Evolutionary conservation across 371 early-diverging fungal species (phyloP).

Genomic region (Edhazardia aedis): DNA sequence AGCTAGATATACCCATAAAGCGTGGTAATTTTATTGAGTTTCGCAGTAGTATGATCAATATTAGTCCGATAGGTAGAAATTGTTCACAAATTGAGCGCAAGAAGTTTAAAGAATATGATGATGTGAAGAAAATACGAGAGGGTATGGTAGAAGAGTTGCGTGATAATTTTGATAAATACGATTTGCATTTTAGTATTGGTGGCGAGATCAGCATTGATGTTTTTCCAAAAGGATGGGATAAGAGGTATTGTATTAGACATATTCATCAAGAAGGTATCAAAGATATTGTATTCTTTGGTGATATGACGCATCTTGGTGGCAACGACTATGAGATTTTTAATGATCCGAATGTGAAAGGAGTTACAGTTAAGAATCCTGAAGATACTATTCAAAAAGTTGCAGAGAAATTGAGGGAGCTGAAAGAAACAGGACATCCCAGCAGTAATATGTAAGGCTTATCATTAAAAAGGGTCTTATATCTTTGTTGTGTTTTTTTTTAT

Average conservation of each 20-base stretch:
- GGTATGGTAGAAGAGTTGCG: conserved; percentile 64
- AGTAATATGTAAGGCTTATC: too few species aligned
- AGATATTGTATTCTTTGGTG: conserved; percentile 91
- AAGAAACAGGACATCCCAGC: too few species aligned
- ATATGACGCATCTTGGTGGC: conserved; percentile 88
- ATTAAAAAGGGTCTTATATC: too few species aligned
- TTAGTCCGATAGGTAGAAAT: conserved; percentile 90
- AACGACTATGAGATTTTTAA: conserved; percentile 93
- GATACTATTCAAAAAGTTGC: conserved; percentile 67
- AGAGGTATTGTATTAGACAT: conserved; percentile 82
- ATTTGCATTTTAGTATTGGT: conserved; percentile 80
- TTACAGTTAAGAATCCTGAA: conserved; percentile 61
- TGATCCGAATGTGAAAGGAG: conserved; percentile 62
- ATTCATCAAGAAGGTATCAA: conserved; percentile 63
- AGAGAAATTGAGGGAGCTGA: conserved; percentile 36
- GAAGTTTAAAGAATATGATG: conserved; percentile 73
- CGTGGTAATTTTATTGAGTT: conserved; percentile 94
- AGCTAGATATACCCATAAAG: conserved; percentile 75
- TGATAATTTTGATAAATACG: conserved; percentile 62
- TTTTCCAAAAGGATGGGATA: conserved; percentile 86
- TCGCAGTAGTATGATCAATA: conserved; percentile 94
- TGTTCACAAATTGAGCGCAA: conserved; percentile 71
- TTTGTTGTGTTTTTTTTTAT: too few species aligned
- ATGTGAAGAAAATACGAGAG: conserved; percentile 52
- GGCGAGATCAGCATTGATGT: conserved; percentile 98